These are phyloP conservation scores for Dendrobium officinale DNA, from an alignment of 106 monocot species.

Conservation along the genomic window DNA sequence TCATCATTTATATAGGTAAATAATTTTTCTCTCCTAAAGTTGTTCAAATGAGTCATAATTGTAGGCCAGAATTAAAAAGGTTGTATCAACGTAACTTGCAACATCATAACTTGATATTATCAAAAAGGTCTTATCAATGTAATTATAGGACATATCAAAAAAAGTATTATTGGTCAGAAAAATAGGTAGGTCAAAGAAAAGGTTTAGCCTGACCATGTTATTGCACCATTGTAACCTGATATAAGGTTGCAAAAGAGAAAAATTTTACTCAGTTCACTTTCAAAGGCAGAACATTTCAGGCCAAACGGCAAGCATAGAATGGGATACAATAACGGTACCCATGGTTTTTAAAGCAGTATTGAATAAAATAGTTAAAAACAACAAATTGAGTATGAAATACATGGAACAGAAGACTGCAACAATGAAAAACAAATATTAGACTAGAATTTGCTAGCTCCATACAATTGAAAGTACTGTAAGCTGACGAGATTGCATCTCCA, in stretches of 20 bases:
- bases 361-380: neutral
- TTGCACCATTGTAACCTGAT: neutral
- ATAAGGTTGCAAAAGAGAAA: neutral
- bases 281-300: neutral
- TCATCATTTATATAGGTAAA: neutral
- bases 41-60: neutral
- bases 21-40: neutral
- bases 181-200: neutral
- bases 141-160: too few species aligned
- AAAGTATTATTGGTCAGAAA: neutral
- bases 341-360: neutral
- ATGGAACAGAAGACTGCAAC: neutral
- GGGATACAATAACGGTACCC: neutral
- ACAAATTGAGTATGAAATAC: neutral
- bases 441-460: constrained; percentile 14
- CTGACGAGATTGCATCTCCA: constrained; percentile 74
- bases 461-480: constrained; percentile 63
- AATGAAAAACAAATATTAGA: neutral
- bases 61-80: neutral
- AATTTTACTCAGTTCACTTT: neutral
- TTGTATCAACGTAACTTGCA: neutral
- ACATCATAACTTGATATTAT: too few species aligned
- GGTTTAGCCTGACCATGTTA: neutral
- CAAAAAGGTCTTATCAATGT: too few species aligned
- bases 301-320: neutral